phyloP scores from a whole-genome alignment of 768 basidiomycete genomes.

The Serendipita vermifera region DNA sequence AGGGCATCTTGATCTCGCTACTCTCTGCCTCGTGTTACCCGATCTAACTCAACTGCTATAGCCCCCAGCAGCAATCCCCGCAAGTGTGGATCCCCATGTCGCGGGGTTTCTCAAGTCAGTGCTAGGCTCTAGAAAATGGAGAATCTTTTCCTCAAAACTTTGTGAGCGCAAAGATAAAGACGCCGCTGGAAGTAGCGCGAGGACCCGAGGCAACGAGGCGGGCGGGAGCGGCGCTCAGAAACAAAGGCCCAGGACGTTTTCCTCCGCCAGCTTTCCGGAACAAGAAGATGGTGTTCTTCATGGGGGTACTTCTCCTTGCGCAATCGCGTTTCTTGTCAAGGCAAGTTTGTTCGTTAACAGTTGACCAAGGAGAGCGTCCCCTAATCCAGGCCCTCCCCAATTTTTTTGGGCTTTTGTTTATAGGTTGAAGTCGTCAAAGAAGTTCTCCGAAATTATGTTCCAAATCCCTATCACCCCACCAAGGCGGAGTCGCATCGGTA shows the following conservation, averaged over 20 bases:
- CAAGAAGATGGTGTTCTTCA: slow-evolving; percentile 20
- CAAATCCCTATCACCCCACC: slow-evolving; percentile 41
- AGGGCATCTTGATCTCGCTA: neutral
- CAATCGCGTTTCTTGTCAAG: slow-evolving; percentile 40
- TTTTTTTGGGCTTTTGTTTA: too few relatives aligned
- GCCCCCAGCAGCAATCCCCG: slow-evolving; percentile 7
- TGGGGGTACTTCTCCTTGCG: slow-evolving; percentile 28
- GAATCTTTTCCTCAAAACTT: slow-evolving; percentile 34
- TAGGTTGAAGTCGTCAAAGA: slow-evolving; percentile 36
- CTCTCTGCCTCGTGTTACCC: slow-evolving; percentile 5
- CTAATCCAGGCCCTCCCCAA: too few relatives aligned
- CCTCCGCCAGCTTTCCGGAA: slow-evolving; percentile 14
- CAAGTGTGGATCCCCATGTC: slow-evolving; percentile 30
- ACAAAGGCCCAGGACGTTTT: neutral
- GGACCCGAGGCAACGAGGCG: slow-evolving; percentile 12
- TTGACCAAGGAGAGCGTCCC: too few relatives aligned
- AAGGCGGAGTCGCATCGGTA: slow-evolving; percentile 35
- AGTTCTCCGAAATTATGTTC: slow-evolving; percentile 35
- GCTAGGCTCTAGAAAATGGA: slow-evolving; percentile 33
- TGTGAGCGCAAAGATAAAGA: slow-evolving; percentile 29
- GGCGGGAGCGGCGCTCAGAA: neutral
- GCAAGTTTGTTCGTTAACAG: too few relatives aligned
- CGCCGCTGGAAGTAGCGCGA: slow-evolving; percentile 30
- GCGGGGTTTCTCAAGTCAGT: slow-evolving; percentile 34
- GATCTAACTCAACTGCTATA: neutral